Percentiles rank a stretch among this genome's conserved stretches.
Evolutionary conservation across 2,329 filamentous ascomycete genomes (phyloP).

Genomic region (Colletotrichum chrysophilum): DNA sequence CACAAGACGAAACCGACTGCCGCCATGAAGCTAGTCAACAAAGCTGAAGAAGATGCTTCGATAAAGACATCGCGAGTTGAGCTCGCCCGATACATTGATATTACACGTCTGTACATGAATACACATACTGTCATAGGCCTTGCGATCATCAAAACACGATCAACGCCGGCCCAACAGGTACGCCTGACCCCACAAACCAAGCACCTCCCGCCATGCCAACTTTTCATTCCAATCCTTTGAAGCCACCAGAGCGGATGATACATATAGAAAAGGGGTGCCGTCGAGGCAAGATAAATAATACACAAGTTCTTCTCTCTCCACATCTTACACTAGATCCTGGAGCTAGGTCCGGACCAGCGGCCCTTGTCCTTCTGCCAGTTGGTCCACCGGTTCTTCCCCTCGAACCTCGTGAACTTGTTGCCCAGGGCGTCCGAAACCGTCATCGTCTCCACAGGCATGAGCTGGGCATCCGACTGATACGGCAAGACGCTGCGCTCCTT

Average conservation of each 20-base stretch:
- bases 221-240: neutral
- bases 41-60: neutral
- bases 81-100: neutral
- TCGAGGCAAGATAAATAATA: neutral
- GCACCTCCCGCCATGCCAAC: neutral
- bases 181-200: neutral
- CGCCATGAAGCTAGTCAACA: neutral
- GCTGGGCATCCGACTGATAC: conserved; percentile 38
- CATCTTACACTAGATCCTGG: conserved; percentile 14
- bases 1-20: neutral
- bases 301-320: neutral
- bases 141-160: neutral
- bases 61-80: neutral
- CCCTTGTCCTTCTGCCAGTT: conserved; percentile 22
- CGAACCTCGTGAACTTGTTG: conserved; percentile 14
- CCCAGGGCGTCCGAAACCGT: conserved; percentile 38
- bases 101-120: neutral
- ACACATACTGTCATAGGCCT: neutral
- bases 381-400: conserved; percentile 13
- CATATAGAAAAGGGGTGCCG: neutral
- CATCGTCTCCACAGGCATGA: conserved; percentile 38
- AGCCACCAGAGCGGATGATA: neutral
- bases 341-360: conserved; percentile 18
- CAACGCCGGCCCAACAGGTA: neutral
- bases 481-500: conserved; percentile 33